Conservation (phyloP, 2,329 filamentous ascomycete species). For the Ophiocordyceps australis region DNA sequence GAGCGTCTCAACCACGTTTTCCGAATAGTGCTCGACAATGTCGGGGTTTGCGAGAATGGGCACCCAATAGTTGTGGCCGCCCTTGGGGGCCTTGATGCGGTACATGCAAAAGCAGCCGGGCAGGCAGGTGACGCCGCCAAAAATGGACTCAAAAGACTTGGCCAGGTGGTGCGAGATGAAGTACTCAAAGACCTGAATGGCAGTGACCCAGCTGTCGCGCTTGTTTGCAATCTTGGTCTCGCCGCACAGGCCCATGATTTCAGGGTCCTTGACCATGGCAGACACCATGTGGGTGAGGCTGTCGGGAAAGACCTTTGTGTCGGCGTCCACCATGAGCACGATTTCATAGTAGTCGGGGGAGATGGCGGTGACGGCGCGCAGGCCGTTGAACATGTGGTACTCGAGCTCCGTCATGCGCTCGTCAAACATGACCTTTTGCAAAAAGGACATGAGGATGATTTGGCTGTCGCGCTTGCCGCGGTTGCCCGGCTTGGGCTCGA, state of each 20-base stretch:
- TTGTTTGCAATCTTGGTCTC: conserved; percentile 99
- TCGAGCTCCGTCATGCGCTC: conserved; percentile 99
- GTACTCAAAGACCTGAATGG: conserved; percentile 98
- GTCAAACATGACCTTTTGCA: conserved; percentile 99
- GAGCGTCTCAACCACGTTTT: conserved; percentile 95
- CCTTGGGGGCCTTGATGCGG: conserved; percentile 96
- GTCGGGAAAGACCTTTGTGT: conserved; percentile 98
- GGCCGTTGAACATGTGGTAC: conserved; percentile 98
- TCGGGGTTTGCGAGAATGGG: conserved; percentile 96
- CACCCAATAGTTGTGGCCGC: conserved; percentile 98
- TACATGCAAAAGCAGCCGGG: conserved; percentile 99
- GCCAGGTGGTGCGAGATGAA: conserved; percentile 96
- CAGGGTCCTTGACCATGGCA: conserved; percentile 96
- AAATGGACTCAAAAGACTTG: conserved; percentile 96
- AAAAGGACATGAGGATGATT: conserved; percentile 97
- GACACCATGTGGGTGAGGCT: conserved; percentile 97
- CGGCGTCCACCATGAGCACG: conserved; percentile 96
- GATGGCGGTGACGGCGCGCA: conserved; percentile 98
- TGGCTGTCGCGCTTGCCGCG: conserved; percentile 97
- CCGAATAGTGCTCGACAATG: conserved; percentile 96
- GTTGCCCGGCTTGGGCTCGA: conserved; percentile 79
- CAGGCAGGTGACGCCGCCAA: conserved; percentile 96
- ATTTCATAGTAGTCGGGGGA: conserved; percentile 96
- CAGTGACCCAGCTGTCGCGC: conserved; percentile 80
- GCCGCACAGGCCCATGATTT: conserved; percentile 97